Conservation (phyloP, 1,284 basidiomycete genomes). For the Cutaneotrichosporon dermatis region DNA sequence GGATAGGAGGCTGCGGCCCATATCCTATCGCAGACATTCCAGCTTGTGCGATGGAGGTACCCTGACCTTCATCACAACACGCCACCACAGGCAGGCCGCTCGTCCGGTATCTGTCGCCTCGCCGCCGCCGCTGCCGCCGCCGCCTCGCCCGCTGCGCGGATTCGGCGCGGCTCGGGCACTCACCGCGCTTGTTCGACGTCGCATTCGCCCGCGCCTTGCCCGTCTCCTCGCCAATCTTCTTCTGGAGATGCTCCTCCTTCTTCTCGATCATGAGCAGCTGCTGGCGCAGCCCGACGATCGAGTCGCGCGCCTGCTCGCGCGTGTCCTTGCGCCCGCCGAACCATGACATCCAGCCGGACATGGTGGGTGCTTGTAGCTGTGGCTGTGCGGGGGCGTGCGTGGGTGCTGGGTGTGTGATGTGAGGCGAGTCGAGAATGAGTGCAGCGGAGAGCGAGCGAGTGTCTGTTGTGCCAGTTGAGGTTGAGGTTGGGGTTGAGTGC, state of each 20-base stretch:
- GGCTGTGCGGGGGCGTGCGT: too few relatives aligned
- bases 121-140: too few relatives aligned
- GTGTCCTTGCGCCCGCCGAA: conserved; percentile 65
- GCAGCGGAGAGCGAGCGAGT: too few relatives aligned
- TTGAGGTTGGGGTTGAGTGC: not conserved
- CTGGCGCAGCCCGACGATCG: conserved; percentile 79
- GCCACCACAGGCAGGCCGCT: too few relatives aligned
- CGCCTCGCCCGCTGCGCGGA: too few relatives aligned
- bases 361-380: conserved; percentile 52
- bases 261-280: conserved; percentile 96
- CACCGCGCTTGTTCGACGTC: conserved; percentile 88
- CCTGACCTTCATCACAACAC: too few relatives aligned
- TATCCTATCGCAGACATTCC: too few relatives aligned
- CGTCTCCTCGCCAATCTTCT: conserved; percentile 93
- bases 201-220: conserved; percentile 91
- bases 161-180: conserved; percentile 35
- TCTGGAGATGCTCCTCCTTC: conserved; percentile 95
- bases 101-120: too few relatives aligned
- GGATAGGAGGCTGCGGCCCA: too few relatives aligned
- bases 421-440: too few relatives aligned
- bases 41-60: too few relatives aligned
- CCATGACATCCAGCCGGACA: conserved; percentile 83
- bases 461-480: not conserved
- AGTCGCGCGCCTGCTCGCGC: conserved; percentile 73
- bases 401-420: too few relatives aligned